Evolutionary conservation across 1,139 yeast species (phyloP), one percentile per base, ranked within the genome.

Genomic region (Saccharomycopsis hybrid): DNA sequence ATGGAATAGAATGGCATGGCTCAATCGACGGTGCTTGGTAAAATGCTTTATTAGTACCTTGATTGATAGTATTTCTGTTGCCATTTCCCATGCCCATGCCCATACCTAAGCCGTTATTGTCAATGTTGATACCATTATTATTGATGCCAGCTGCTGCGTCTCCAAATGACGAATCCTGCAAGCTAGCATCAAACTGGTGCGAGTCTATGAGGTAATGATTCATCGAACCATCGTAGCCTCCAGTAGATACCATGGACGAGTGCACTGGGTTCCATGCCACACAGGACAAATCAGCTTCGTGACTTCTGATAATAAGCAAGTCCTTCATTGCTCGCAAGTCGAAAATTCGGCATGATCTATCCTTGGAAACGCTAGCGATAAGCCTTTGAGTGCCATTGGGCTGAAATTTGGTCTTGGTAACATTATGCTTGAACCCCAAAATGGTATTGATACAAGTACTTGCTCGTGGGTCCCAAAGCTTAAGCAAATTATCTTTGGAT

Each of bases 261-360:
- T 90, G 96, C 28, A 83, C 70, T 2, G 98, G 97, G 64, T 92
- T 95, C 97, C 97, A 92, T 39, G 89, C 77, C 35, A 90, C 74
- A 51, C 95, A 78, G 48, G 95, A 82, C 44, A 90, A 77, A 64
- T 92, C 98, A 9, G 89, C 78, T 46, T 88, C 95, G 58, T 86
- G 82, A 52, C 85, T 92, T 54, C 92, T 74, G 36, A 89, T 76
- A 3, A 84, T 79, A 53, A 79, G 71, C 50, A 87, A 67, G 57
- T 88, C 92, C 56, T 80, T 80, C 95, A 83, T 86, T 58, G 80
- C 82, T 53, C 97, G 72, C 35, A 92, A 70, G 64, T 92, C 98
- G 62, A 90, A 88, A 2, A 92, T 76, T 52, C 96, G 73, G 55
- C 90, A 86, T 2, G 96, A 85, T 56, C 88, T 79, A 65, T 92